phyloP scores from a whole-genome alignment of 1,284 basidiomycete genomes.

The Phylloporus sp. region DNA sequence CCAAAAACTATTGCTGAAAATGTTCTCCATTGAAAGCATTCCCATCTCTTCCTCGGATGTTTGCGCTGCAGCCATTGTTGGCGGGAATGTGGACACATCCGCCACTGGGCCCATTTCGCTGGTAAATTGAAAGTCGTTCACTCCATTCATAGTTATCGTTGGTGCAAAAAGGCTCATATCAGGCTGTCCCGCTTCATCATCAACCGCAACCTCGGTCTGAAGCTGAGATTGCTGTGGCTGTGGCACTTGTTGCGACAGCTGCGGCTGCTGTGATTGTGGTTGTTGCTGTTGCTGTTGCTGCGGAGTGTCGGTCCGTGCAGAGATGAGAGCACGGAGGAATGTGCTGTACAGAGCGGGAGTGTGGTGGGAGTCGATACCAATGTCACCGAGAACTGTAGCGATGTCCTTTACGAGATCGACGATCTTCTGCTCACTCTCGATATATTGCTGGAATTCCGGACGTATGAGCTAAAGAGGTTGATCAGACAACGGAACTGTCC shows the following conservation, averaged over 20 bases:
- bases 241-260: conserved; percentile 13
- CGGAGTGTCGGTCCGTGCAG: conserved; percentile 55
- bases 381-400: conserved; percentile 76
- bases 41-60: conserved; percentile 50
- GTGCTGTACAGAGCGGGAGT: conserved; percentile 87
- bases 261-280: conserved; percentile 8
- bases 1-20: conserved; percentile 80
- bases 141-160: conserved; percentile 24
- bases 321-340: conserved; percentile 82
- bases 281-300: conserved; percentile 20
- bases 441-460: conserved; percentile 78
- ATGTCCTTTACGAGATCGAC: conserved; percentile 79
- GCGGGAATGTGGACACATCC: conserved; percentile 81
- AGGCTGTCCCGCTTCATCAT: conserved; percentile 30
- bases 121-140: conserved; percentile 66
- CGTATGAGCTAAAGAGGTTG: conserved; percentile 63
- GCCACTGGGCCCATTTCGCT: conserved; percentile 81
- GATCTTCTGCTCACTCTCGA: conserved; percentile 75
- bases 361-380: conserved; percentile 76
- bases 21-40: conserved; percentile 78
- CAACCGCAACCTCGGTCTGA: conserved; percentile 26
- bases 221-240: conserved; percentile 22
- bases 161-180: conserved; percentile 34
- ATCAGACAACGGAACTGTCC: conserved; percentile 12
- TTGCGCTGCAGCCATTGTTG: conserved; percentile 69